Evolutionary conservation across 2,329 filamentous ascomycete species (phyloP).

Genomic region (Albifimbria verrucaria): DNA sequence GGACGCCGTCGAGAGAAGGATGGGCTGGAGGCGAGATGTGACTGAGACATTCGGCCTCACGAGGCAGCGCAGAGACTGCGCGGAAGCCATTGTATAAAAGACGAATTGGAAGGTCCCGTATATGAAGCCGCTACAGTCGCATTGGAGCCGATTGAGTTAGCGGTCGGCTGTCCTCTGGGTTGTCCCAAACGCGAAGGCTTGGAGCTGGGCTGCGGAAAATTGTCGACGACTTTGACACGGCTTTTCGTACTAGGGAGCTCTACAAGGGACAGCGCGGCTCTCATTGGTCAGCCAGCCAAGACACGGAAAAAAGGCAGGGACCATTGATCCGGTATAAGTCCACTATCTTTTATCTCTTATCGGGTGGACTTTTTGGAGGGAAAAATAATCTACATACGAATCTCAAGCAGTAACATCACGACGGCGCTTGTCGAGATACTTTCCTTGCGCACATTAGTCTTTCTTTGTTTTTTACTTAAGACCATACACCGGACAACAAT

Average conservation of each 20-base stretch:
- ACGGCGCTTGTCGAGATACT: not conserved
- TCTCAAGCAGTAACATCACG: not conserved
- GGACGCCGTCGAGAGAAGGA: constrained; percentile 30
- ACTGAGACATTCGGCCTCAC: constrained; percentile 29
- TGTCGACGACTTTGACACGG: not conserved
- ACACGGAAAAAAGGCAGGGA: not conserved
- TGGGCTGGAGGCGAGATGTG: constrained; percentile 29
- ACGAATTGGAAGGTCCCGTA: not conserved
- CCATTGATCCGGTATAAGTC: not conserved
- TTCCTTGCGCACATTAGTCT: not conserved
- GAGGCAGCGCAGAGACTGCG: constrained; percentile 40
- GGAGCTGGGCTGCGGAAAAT: not conserved
- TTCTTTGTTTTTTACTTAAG: not conserved
- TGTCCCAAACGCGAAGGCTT: not conserved
- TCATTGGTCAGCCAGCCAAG: not conserved
- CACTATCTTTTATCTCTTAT: not conserved
- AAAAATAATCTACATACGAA: not conserved
- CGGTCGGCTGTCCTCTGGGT: not conserved
- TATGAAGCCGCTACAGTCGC: not conserved
- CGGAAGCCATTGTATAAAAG: constrained; percentile 31
- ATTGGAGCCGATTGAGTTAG: not conserved
- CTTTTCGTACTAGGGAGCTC: not conserved
- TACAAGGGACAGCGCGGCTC: not conserved
- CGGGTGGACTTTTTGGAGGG: not conserved
- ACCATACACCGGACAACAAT: constrained; percentile 1